A percentile compares a stretch with the other conserved stretches of the same genome.
These are phyloP conservation scores for Marasmius tenuissimus DNA, from an alignment of 1,284 basidiomycete genomes.

Conservation along the genomic window DNA sequence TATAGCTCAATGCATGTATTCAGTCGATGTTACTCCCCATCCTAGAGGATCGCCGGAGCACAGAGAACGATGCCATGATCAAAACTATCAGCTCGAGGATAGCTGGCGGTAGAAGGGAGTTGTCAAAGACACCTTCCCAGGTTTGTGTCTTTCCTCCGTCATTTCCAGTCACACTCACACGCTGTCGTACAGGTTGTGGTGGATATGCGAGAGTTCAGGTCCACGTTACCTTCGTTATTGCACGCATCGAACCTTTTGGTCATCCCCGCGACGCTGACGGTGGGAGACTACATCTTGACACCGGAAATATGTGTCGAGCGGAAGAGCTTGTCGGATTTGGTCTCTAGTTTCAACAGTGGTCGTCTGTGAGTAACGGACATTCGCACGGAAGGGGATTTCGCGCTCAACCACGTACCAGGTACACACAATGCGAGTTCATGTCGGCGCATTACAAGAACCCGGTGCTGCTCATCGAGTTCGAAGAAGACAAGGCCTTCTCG, in stretches of 20 bases:
- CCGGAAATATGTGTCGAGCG: conserved; percentile 96
- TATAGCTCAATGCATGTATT: not conserved
- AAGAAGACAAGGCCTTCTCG: conserved; percentile 94
- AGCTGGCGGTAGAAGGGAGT: conserved; percentile 80
- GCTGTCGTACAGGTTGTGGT: conserved; percentile 74
- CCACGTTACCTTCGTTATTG: conserved; percentile 86
- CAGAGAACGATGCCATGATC: conserved; percentile 61
- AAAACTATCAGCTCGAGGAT: conserved; percentile 88
- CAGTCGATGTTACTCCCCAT: conserved; percentile 93
- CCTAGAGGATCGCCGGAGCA: conserved; percentile 64
- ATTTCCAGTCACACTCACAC: not conserved
- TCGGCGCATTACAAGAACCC: conserved; percentile 94
- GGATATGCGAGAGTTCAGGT: conserved; percentile 96
- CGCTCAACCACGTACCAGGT: conserved; percentile 47
- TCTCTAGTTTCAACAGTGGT: conserved; percentile 91
- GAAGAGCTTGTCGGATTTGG: conserved; percentile 91
- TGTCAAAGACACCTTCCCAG: conserved; percentile 68
- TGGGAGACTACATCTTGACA: conserved; percentile 95
- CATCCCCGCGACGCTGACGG: conserved; percentile 87
- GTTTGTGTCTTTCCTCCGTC: conserved; percentile 36
- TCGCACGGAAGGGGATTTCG: too few relatives aligned
- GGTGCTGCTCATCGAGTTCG: conserved; percentile 96
- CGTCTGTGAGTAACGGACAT: conserved; percentile 66
- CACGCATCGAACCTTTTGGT: conserved; percentile 84
- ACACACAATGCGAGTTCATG: conserved; percentile 98